Evolutionary conservation across 495 filamentous ascomycete species (phyloP).

Genomic region (Corynascus novoguineensis): DNA sequence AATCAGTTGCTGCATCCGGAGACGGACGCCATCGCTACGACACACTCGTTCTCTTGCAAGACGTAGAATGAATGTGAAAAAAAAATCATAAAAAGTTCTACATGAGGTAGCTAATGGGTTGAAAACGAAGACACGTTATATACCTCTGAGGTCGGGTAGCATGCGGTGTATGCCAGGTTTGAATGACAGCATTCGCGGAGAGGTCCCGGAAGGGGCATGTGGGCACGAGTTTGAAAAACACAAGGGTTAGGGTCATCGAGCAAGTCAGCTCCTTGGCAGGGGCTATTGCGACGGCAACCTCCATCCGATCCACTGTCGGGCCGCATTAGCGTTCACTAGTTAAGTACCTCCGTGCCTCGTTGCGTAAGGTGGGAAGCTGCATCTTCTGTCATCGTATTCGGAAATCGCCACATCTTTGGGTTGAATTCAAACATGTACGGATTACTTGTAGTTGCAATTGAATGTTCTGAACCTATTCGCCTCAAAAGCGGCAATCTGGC

Average conservation of each 20-base stretch:
- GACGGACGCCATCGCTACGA: neutral
- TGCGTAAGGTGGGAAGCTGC: no score
- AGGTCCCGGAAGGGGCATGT: neutral
- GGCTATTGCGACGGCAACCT: neutral
- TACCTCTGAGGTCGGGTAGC: no score
- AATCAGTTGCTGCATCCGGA: neutral
- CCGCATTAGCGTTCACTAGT: neutral
- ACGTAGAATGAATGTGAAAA: neutral
- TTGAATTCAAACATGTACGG: no score
- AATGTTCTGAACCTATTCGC: no score
- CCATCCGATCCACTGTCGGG: neutral
- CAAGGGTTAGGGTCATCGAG: neutral
- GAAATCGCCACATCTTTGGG: no score
- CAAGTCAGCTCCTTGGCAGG: neutral
- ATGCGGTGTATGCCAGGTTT: no score
- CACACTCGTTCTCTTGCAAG: constrained; percentile 1
- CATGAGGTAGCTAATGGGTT: no score
- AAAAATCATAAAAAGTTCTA: no score
- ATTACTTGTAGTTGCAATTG: no score
- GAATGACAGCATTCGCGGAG: no score
- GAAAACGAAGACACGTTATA: no score
- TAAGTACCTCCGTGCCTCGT: no score
- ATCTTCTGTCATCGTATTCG: constrained; percentile 1
- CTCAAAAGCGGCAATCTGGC: constrained; percentile 8
- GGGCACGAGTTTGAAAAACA: neutral